A percentile compares a stretch with the other conserved stretches of the same genome.
Conservation (phyloP, 345 rosid genomes). For the Geranium brycei region DNA sequence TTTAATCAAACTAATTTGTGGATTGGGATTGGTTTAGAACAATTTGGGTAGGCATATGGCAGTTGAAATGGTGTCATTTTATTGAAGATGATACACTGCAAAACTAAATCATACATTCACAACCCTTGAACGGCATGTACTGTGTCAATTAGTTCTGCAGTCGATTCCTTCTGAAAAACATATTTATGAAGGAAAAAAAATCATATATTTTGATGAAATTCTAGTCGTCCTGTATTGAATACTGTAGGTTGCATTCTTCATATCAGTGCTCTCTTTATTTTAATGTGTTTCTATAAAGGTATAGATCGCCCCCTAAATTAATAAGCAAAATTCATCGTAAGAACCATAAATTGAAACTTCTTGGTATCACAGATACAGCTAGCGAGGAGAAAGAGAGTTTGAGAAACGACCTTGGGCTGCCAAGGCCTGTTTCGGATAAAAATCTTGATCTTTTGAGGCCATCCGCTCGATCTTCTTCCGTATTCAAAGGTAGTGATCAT, state of each 20-base stretch:
- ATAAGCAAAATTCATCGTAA: background rate
- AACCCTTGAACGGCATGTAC: background rate
- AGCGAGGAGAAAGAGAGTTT: constrained; percentile 23
- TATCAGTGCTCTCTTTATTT: too few species aligned
- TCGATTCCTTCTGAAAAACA: background rate
- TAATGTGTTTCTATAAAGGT: too few species aligned
- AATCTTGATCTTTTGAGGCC: constrained; percentile 66
- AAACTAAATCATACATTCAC: background rate
- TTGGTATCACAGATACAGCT: constrained; percentile 21
- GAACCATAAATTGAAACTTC: background rate
- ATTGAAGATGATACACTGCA: background rate
- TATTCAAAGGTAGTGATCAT: constrained; percentile 36
- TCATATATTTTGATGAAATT: background rate
- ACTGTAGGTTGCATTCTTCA: background rate
- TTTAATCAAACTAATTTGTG: too few species aligned
- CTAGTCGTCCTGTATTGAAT: background rate
- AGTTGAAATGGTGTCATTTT: background rate
- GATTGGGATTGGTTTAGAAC: too few species aligned
- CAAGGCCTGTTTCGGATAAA: constrained; percentile 40
- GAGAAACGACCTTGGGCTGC: constrained; percentile 40
- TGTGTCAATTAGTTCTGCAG: background rate
- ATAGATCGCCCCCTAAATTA: too few species aligned
- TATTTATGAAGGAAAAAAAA: background rate
- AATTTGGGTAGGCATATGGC: too few species aligned
- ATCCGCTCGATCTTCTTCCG: constrained; percentile 38